Conservation (phyloP, 139 green algal genomes). For the Chlamydomonas incerta region DNA sequence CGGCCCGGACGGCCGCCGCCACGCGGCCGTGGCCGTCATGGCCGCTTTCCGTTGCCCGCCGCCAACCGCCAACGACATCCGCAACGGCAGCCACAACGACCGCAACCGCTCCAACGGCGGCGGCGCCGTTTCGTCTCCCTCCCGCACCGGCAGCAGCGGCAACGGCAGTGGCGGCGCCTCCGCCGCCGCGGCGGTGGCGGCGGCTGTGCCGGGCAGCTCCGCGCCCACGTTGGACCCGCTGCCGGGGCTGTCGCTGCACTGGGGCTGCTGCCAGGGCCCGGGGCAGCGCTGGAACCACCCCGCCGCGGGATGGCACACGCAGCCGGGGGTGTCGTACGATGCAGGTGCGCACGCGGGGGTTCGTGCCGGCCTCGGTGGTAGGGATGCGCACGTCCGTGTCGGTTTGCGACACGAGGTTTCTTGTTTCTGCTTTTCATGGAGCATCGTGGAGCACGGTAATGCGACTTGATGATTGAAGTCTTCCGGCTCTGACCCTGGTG, state of each 20-base stretch:
- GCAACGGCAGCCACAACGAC: neutral
- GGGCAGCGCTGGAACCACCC: slow-evolving; percentile 9
- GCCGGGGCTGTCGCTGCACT: slow-evolving; percentile 12
- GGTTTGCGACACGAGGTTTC: too few relatives aligned
- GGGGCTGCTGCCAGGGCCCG: slow-evolving; percentile 10
- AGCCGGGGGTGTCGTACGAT: slow-evolving; percentile 35
- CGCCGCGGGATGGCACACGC: slow-evolving; percentile 15
- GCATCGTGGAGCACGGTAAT: too few relatives aligned
- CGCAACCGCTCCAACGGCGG: too few relatives aligned
- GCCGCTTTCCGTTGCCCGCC: neutral
- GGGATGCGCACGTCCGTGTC: too few relatives aligned
- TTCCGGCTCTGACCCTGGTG: too few relatives aligned
- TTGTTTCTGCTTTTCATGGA: too few relatives aligned
- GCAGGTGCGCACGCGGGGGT: slow-evolving; percentile 12
- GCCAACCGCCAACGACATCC: neutral
- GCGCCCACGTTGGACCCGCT: slow-evolving; percentile 13
- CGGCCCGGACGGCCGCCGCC: slow-evolving; percentile 33
- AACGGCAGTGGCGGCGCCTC: neutral
- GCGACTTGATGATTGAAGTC: too few relatives aligned
- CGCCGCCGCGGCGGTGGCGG: neutral
- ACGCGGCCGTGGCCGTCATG: slow-evolving; percentile 19
- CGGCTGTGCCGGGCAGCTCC: neutral
- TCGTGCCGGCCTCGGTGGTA: too few relatives aligned
- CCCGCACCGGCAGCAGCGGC: neutral
- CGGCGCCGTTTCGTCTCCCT: neutral